These are phyloP conservation scores for Ophiobolus disseminans DNA, from an alignment of 2,329 filamentous ascomycete genomes.

Conservation along the genomic window DNA sequence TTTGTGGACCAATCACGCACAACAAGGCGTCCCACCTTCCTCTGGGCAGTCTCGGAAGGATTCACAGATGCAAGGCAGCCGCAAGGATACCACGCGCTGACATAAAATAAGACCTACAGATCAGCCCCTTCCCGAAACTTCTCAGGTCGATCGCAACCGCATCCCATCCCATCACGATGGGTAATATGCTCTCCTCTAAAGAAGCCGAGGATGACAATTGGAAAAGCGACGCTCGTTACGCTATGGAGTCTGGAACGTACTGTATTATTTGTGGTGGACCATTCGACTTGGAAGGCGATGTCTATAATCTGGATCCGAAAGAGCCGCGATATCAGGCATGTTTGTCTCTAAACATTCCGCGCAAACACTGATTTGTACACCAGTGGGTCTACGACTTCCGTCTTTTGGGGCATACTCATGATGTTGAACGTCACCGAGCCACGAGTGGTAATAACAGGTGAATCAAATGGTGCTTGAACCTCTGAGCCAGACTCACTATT, in stretches of 20 bases:
- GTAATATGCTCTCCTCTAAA: constrained; percentile 20
- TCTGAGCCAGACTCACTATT: background rate
- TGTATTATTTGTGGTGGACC: constrained; percentile 38
- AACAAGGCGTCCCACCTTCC: too few relatives aligned
- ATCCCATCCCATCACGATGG: too few relatives aligned
- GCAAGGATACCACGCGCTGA: too few relatives aligned
- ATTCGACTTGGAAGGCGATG: constrained; percentile 30
- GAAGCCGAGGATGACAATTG: constrained; percentile 5
- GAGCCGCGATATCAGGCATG: constrained; percentile 26
- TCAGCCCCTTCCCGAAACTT: too few relatives aligned
- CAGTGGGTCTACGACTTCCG: constrained; percentile 37
- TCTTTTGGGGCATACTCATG: constrained; percentile 21
- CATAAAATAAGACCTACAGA: too few relatives aligned
- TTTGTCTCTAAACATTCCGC: background rate
- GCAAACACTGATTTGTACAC: background rate
- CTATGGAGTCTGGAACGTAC: constrained; percentile 32
- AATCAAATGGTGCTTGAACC: background rate
- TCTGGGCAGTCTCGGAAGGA: too few relatives aligned
- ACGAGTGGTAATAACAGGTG: constrained; percentile 14
- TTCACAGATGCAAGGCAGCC: too few relatives aligned
- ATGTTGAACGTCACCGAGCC: constrained; percentile 17
- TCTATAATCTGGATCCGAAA: constrained; percentile 29
- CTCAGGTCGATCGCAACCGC: too few relatives aligned
- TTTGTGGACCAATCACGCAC: too few relatives aligned
- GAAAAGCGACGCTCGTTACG: constrained; percentile 23